Evolutionary conservation across 2,329 filamentous ascomycete species (phyloP), one percentile per base, ranked within the genome.

Genomic region (Trichoderma oligosporum): DNA sequence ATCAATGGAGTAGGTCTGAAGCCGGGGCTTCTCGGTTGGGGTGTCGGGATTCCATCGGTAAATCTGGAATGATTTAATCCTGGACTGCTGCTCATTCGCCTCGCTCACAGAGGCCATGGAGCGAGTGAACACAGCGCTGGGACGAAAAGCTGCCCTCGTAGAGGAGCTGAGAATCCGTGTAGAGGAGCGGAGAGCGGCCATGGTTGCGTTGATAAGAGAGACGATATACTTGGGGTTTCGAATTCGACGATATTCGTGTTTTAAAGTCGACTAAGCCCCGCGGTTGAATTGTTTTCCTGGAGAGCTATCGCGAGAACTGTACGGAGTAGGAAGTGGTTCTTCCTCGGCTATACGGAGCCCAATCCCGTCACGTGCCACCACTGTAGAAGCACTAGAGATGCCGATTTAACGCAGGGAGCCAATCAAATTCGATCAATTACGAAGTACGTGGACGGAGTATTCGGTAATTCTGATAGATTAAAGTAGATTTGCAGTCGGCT

Each of bases 21-120:
- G 96, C 74, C 81, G 83, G 61, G 94, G 94, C 86, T 99, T 99
- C 76, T 89, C 86, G 69, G 86, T 85, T 59, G 94, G 94, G 72
- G 86, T 82, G 72, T 97, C 94, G 61, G 94, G 94, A 74, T 95
- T 96, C 94, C 94, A 99, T 74, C 94, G 86, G 85, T 99, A 99
- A 80, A 99, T 88, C 76, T 96, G 88, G 84, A 99, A 99, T 51
- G 88, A 91, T 87, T 97, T 97, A 78, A 89, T 85, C 67, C 79
- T 80, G 56, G 88, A 81, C 57, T 83, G 76, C 48, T 83, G 76
- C 48, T 83, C 82, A 47, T 84, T 81, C 33, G 84, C 81, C 72
- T 87, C 74, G 68, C 76, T 77, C 62, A 82, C 74, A 2, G 80
- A 76, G 56, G 81, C 81, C 76, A 84, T 81, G 60, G 78, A 76